Evolutionary conservation across 2,329 filamentous ascomycete species (phyloP).

Genomic region (Hypoxylon sp.): DNA sequence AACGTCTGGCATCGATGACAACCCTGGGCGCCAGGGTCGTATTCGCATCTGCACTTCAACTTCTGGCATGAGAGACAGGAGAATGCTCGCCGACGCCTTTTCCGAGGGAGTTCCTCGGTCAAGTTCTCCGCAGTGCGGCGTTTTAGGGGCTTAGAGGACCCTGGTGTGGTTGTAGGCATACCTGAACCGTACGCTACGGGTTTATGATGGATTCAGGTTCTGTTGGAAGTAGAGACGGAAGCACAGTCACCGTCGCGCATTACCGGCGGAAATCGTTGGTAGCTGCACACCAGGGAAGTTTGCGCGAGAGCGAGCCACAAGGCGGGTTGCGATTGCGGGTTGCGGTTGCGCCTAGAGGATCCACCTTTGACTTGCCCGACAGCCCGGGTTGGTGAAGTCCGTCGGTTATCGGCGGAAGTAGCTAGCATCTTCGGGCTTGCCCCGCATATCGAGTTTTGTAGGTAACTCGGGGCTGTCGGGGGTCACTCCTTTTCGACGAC

Average conservation of each 20-base stretch:
- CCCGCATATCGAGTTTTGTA: not conserved
- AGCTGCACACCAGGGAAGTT: not conserved
- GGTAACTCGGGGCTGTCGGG: slow-evolving; percentile 3
- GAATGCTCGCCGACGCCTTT: slow-evolving; percentile 49
- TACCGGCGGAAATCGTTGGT: slow-evolving; percentile 47
- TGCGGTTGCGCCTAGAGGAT: too few species aligned
- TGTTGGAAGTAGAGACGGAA: slow-evolving; percentile 1
- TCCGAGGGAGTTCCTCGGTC: slow-evolving; percentile 33
- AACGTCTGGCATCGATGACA: slow-evolving; percentile 50
- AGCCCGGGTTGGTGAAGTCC: slow-evolving; percentile 12
- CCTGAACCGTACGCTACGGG: not conserved
- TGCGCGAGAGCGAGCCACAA: not conserved
- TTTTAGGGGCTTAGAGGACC: slow-evolving; percentile 31
- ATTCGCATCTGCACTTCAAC: slow-evolving; percentile 50
- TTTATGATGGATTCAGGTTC: not conserved
- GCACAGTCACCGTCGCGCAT: not conserved
- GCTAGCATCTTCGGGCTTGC: not conserved
- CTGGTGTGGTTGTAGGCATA: slow-evolving; percentile 6
- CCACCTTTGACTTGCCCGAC: slow-evolving; percentile 11
- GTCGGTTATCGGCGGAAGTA: slow-evolving; percentile 29
- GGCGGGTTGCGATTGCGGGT: too few species aligned
- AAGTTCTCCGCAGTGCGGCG: slow-evolving; percentile 25
- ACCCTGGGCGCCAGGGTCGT: slow-evolving; percentile 46
- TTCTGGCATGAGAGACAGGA: slow-evolving; percentile 50
- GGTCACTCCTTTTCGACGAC: slow-evolving; percentile 15